A percentile compares a stretch with the other conserved stretches of the same genome.
These are phyloP conservation scores for Leucocoprinus leucothites DNA, from an alignment of 768 basidiomycete genomes.

Conservation along the genomic window DNA sequence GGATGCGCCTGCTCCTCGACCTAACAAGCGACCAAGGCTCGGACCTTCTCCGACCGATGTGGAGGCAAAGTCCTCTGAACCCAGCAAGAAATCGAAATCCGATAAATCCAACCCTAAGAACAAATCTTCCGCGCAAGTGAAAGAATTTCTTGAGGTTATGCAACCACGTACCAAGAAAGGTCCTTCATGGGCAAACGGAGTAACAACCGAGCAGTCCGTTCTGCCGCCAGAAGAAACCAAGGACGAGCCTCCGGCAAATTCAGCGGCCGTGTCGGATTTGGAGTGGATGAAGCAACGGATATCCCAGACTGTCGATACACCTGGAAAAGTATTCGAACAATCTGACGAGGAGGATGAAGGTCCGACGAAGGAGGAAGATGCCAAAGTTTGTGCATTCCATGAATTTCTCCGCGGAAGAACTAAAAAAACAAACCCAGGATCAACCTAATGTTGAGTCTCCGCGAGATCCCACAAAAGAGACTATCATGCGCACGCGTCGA, in stretches of 20 bases:
- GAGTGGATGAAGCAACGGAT: conserved; percentile 75
- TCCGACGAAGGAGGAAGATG: conserved; percentile 10
- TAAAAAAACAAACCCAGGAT: neutral
- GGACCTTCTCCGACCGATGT: conserved; percentile 27
- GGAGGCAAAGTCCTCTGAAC: neutral
- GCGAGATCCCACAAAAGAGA: conserved; percentile 39
- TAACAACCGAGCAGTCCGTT: conserved; percentile 13
- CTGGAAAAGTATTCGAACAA: conserved; percentile 57
- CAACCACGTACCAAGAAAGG: conserved; percentile 54
- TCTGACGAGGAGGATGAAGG: conserved; percentile 51
- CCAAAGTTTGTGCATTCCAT: conserved; percentile 9
- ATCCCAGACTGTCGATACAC: conserved; percentile 40
- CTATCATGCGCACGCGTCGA: conserved; percentile 72
- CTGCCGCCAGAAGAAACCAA: conserved; percentile 14
- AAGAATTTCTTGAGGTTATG: conserved; percentile 78
- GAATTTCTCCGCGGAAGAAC: neutral
- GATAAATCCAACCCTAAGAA: conserved; percentile 13
- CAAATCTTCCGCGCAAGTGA: conserved; percentile 41
- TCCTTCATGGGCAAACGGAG: conserved; percentile 65
- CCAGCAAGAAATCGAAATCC: conserved; percentile 13
- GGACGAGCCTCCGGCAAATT: conserved; percentile 18
- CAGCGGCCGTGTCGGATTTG: conserved; percentile 54
- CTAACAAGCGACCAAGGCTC: conserved; percentile 65
- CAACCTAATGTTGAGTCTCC: conserved; percentile 18
- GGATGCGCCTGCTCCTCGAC: conserved; percentile 63